Evolutionary conservation across 805 yeast species (phyloP).

Genomic region (Ogataea trehaloabstinens): DNA sequence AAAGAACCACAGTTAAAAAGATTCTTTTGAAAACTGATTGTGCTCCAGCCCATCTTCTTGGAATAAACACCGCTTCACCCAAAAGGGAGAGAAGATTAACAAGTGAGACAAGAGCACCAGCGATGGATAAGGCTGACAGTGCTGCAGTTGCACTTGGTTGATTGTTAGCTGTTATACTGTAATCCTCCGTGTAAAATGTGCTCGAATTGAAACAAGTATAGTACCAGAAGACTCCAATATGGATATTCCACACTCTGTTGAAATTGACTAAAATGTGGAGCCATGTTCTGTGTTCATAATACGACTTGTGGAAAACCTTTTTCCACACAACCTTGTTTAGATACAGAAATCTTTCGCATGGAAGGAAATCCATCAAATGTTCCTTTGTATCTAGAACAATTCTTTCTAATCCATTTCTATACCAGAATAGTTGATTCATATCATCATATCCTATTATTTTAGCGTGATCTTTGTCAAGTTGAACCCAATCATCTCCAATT

Average conservation of each 20-base stretch:
- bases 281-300: slow-evolving; percentile 74
- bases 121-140: slow-evolving; percentile 59
- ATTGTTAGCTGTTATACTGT: slow-evolving; percentile 51
- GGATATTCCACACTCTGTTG: slow-evolving; percentile 78
- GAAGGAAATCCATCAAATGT: slow-evolving; percentile 51
- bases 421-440: slow-evolving; percentile 87
- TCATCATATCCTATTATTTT: slow-evolving; percentile 84
- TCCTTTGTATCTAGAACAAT: slow-evolving; percentile 45
- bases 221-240: slow-evolving; percentile 72
- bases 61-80: slow-evolving; percentile 62
- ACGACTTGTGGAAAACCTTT: slow-evolving; percentile 70
- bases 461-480: slow-evolving; percentile 61
- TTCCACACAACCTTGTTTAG: slow-evolving; percentile 64
- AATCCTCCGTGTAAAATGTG: slow-evolving; percentile 59
- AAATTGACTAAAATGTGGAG: slow-evolving; percentile 69
- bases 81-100: slow-evolving; percentile 56
- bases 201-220: slow-evolving; percentile 69
- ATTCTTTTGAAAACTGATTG: slow-evolving; percentile 53
- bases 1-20: slow-evolving; percentile 37
- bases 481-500: slow-evolving; percentile 42
- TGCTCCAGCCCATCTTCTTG: slow-evolving; percentile 73
- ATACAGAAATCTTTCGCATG: slow-evolving; percentile 52
- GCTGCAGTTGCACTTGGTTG: slow-evolving; percentile 58
- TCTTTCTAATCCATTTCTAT: slow-evolving; percentile 61
- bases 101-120: slow-evolving; percentile 61